These are phyloP conservation scores for Fusarium ambrosium DNA, from an alignment of 2,329 filamentous ascomycete species.

Conservation along the genomic window DNA sequence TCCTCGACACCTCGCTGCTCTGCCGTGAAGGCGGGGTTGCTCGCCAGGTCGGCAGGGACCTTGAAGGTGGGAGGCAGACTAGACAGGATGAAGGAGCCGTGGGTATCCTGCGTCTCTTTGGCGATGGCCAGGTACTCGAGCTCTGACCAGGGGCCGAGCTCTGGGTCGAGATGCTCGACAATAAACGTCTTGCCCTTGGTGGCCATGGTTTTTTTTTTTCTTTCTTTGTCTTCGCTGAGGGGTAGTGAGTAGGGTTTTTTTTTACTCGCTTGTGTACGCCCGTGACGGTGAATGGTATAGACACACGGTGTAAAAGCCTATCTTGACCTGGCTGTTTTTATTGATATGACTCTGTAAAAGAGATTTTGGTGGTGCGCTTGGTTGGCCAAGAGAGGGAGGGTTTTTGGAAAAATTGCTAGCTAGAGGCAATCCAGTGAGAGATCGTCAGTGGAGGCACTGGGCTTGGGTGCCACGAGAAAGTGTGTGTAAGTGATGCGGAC, in stretches of 20 bases:
- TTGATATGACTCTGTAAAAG: constrained; percentile 15
- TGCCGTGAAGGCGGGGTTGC: constrained; percentile 74
- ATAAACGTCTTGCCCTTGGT: constrained; percentile 79
- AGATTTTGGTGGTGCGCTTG: constrained; percentile 29
- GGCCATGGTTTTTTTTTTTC: constrained; percentile 52
- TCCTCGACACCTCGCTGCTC: constrained; percentile 86
- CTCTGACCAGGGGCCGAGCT: constrained; percentile 93
- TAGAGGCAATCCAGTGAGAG: constrained; percentile 29
- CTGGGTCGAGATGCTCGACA: constrained; percentile 95
- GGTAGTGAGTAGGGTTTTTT: constrained; percentile 8
- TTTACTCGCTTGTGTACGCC: not conserved
- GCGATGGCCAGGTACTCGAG: constrained; percentile 94
- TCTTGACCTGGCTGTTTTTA: not conserved
- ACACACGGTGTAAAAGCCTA: not conserved
- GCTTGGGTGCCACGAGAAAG: constrained; percentile 2
- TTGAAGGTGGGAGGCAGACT: constrained; percentile 80
- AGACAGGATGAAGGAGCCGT: constrained; percentile 82
- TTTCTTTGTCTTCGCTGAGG: constrained; percentile 35
- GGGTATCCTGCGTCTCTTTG: constrained; percentile 77
- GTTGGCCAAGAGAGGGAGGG: constrained; percentile 32
- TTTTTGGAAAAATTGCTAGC: constrained; percentile 40
- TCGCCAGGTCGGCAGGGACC: constrained; percentile 70
- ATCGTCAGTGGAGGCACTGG: constrained; percentile 26
- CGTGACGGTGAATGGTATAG: not conserved
- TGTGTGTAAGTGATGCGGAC: not conserved